Evolutionary conservation across 805 yeast genomes (phyloP).

Genomic region (Candida dajiaensis): DNA sequence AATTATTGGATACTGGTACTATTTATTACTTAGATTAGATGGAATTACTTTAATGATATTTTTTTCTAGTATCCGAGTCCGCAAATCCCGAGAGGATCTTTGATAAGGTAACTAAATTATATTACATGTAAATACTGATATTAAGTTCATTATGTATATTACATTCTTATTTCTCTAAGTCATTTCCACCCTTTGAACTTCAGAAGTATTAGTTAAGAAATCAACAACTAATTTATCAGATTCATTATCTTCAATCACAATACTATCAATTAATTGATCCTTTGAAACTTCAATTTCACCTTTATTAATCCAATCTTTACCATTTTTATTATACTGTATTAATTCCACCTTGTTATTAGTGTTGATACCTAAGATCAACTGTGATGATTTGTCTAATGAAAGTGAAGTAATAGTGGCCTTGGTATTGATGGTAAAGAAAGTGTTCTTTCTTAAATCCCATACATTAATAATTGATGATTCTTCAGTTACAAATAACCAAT

Average conservation of each 20-base stretch:
- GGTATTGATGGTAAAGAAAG: conserved; percentile 6
- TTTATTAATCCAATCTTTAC: conserved; percentile 15
- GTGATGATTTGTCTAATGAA: conserved; percentile 20
- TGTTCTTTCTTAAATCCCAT: conserved; percentile 44
- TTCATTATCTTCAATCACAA: conserved; percentile 9
- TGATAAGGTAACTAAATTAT: too few relatives aligned
- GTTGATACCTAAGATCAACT: conserved; percentile 12
- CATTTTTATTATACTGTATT: conserved; percentile 17
- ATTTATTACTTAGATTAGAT: too few relatives aligned
- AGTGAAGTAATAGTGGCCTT: conserved; percentile 6
- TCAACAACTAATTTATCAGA: conserved; percentile 5
- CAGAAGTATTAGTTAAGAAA: conserved; percentile 1
- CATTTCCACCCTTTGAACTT: conserved; percentile 1
- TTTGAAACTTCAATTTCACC: conserved; percentile 7
- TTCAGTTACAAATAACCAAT: conserved; percentile 42
- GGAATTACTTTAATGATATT: too few relatives aligned
- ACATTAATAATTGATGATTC: conserved; percentile 28
- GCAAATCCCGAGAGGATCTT: too few relatives aligned
- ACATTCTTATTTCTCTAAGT: not conserved
- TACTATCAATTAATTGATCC: conserved; percentile 11
- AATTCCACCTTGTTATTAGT: conserved; percentile 7
- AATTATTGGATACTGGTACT: too few relatives aligned
- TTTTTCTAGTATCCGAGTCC: too few relatives aligned
- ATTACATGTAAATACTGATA: too few relatives aligned
- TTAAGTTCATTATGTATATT: not conserved